Conservation (phyloP, 345 rosid species). For the Citrus sp. region DNA sequence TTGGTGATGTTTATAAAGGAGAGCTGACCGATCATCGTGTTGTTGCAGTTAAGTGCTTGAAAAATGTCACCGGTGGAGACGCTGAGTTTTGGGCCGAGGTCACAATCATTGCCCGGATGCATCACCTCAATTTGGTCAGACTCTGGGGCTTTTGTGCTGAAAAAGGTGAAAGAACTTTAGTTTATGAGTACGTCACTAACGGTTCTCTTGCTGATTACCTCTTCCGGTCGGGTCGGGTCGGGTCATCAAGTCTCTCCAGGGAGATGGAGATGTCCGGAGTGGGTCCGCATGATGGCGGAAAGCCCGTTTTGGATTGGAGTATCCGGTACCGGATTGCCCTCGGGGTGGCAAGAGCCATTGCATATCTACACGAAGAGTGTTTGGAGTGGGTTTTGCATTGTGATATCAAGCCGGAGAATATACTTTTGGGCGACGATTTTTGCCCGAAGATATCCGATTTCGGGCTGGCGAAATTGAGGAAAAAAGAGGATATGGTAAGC, state of each 20-base stretch:
- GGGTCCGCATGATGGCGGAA: neutral
- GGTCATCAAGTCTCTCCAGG: neutral
- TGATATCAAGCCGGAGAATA: slow-evolving; percentile 64
- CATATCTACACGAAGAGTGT: slow-evolving; percentile 73
- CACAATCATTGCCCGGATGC: slow-evolving; percentile 64
- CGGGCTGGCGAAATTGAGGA: slow-evolving; percentile 65
- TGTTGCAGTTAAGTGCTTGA: slow-evolving; percentile 66
- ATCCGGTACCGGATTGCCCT: slow-evolving; percentile 58
- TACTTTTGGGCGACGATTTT: slow-evolving; percentile 63
- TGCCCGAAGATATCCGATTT: slow-evolving; percentile 63
- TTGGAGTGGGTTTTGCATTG: slow-evolving; percentile 69
- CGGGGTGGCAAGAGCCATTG: slow-evolving; percentile 68
- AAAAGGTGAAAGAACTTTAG: slow-evolving; percentile 56
- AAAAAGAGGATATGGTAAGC: slow-evolving; percentile 61
- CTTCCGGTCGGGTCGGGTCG: slow-evolving; percentile 25
- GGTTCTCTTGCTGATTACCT: slow-evolving; percentile 59
- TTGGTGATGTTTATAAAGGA: slow-evolving; percentile 68
- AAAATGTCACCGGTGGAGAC: slow-evolving; percentile 55
- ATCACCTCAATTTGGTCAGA: slow-evolving; percentile 63
- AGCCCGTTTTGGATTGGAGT: slow-evolving; percentile 49
- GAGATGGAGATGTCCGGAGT: slow-evolving; percentile 12
- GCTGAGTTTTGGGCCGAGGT: slow-evolving; percentile 72
- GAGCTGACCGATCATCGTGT: slow-evolving; percentile 53
- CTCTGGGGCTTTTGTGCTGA: slow-evolving; percentile 72
- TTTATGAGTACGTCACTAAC: slow-evolving; percentile 61